Evolutionary conservation across 2,329 filamentous ascomycete species (phyloP), one percentile per base, ranked within the genome.

Genomic region (Fusarium humuli): DNA sequence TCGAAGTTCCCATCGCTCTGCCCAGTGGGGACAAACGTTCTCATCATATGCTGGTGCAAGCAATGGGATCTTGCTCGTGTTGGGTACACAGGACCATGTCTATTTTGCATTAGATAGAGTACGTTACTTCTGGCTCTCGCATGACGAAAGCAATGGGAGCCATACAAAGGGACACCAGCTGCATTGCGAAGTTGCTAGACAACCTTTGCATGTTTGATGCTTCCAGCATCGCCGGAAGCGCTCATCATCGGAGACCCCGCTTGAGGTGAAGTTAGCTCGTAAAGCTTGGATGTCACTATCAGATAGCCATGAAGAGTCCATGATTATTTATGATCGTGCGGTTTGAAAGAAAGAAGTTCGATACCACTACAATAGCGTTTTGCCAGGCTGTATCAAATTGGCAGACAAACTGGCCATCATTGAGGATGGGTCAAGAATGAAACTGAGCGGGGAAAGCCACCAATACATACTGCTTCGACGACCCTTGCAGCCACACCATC

Each of bases 51-150:
- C 82, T 3, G 86, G 87, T 4, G 85, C 85, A 18, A 88, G 77
- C 30, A 86, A 73, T 1, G 81, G 84, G 12, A 87, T 74, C 1
- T 66, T 57, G 60, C 83, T 76, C 18, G 79, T 77, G 65, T 87
- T 88, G 23, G 87, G 86, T 3, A 88, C 83, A 73, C 87, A 89
- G 1, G 84, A 82, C 76, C 82, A 85, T 7, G 85, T 85, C 85
- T 87, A 59, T 41, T 12, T 64, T 32, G 32, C 34, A 27, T 50
- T 75, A 29, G 49, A 53, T 22, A 7, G 49, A 69, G 65, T 47
- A 16, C 14, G 27, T 27, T 25, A 25, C 30, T 34, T 11, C 40
- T 41, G 11, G 16, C 16, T 20, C 37, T 14, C 10, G 11, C 11
- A 22, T 23, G 29, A 22, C 27, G 11, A 13, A 20, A 30, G 30